Base-by-base conservation (phyloP, 1,139 yeast genomes). In the Scheffersomyces titani region DNA sequence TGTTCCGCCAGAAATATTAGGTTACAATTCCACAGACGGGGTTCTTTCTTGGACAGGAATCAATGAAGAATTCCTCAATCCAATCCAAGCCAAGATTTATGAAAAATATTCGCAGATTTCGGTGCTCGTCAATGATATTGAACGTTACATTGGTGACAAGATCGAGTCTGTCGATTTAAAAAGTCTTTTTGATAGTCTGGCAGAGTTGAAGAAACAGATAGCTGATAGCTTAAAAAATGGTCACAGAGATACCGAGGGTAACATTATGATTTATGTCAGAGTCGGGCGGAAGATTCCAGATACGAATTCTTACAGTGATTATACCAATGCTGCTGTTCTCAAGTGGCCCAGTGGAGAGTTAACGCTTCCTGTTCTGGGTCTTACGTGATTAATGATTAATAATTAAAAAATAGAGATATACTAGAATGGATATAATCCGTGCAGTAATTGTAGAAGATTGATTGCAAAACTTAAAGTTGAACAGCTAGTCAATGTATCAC, bases 81-180 rank as follows among this genome's bases (percentile, higher is more conserved):
- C 52, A 13, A 44, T 48, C 30, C 56, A 57, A 24, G 44, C 51
- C 45, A 55, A 54, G 19, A 9, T 57, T 22, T 58, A 58, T 52
- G 52, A 51, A 7, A 59, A 58, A 44, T 68, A 67, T 67, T 70
- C 79, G 49, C 87, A 88, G 0, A 81, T 81, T 56, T 88, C 97
- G 0, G 69, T 92, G 50, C 70, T 92, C 52, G 74, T 92, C 48
- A 90, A 92, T 65, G 97, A 92, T 65, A 75, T 92, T n/a, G 97
- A 92, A 69, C 75, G 86, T 47, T 89, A 81, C 65, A 83, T 87
- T 3, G 97, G 91, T 0, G 65, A 65, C 3, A 67, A 71, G 5
- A 66, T 75, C n/a, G 70, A 74, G 1, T 67, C 75, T 1, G 63
- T 87, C 5, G 76, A 82, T 61, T 61, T 87, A 44, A 74, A 70